These are phyloP conservation scores for Margaritispora aquatica DNA, from an alignment of 495 filamentous ascomycete species.

Conservation along the genomic window DNA sequence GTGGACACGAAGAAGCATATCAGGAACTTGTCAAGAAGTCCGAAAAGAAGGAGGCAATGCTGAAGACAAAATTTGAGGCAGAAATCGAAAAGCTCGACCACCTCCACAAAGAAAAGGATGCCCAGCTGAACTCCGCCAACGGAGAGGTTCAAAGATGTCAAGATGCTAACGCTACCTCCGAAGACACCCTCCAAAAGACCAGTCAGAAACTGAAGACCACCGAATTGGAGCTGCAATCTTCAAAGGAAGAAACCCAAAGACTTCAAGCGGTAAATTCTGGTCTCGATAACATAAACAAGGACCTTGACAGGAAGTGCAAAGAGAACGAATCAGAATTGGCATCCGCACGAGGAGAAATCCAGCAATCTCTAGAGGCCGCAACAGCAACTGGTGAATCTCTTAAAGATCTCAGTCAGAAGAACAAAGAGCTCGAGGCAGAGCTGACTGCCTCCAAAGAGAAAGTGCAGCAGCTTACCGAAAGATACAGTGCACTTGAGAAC, in stretches of 20 bases:
- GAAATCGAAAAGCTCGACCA: constrained; percentile 14
- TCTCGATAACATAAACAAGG: not conserved
- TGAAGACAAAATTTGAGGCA: constrained; percentile 19
- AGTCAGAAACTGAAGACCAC: constrained; percentile 13
- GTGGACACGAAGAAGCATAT: constrained; percentile 14
- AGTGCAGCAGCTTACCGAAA: not conserved
- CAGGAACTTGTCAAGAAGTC: constrained; percentile 11
- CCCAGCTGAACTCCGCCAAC: not conserved
- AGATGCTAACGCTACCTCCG: not conserved
- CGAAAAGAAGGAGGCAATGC: constrained; percentile 6
- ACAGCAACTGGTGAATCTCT: not conserved
- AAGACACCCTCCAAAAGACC: constrained; percentile 12
- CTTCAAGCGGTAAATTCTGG: not conserved
- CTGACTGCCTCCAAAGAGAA: constrained; percentile 1
- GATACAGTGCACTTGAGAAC: constrained; percentile 1
- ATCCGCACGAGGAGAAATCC: constrained; percentile 4
- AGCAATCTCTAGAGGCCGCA: constrained; percentile 11
- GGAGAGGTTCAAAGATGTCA: constrained; percentile 3
- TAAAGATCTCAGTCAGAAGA: constrained; percentile 7
- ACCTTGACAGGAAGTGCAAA: not conserved
- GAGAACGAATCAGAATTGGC: not conserved
- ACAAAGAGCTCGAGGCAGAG: constrained; percentile 9
- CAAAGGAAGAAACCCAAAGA: not conserved
- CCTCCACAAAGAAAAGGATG: constrained; percentile 4
- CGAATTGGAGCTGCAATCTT: not conserved